Conservation (phyloP, 1,139 yeast species). For the Candida albicans region DNA sequence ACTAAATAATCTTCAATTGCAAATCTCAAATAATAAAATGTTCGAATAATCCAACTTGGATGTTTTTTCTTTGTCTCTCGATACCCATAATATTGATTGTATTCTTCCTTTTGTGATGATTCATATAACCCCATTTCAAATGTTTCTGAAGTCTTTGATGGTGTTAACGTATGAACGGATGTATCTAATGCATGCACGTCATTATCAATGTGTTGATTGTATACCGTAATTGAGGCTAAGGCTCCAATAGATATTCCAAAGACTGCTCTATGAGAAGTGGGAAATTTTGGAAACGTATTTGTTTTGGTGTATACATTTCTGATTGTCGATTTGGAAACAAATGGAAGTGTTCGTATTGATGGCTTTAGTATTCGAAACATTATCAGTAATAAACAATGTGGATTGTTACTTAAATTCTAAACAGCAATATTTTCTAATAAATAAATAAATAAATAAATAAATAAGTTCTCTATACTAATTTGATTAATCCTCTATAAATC, state of each 20-base stretch:
- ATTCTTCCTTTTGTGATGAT: conserved; percentile 59
- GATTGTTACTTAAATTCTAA: background rate
- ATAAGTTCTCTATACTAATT: no score
- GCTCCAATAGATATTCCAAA: conserved; percentile 10
- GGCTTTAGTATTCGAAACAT: conserved; percentile 1
- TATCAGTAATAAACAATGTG: background rate
- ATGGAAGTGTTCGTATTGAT: conserved; percentile 1
- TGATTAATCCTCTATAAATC: no score
- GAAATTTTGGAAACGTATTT: background rate
- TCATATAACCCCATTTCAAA: conserved; percentile 65
- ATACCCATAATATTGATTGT: conserved; percentile 25
- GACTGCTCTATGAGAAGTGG: background rate
- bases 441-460: background rate
- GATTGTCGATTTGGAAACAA: background rate
- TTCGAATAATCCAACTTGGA: conserved; percentile 26
- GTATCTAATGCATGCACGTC: conserved; percentile 38
- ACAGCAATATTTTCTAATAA: background rate
- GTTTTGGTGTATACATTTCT: conserved; percentile 1
- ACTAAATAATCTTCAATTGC: conserved; percentile 50
- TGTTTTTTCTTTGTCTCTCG: conserved; percentile 25
- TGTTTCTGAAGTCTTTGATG: conserved; percentile 56
- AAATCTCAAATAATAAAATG: conserved; percentile 39
- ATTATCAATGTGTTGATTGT: conserved; percentile 20
- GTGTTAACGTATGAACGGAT: conserved; percentile 37
- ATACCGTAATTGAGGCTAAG: conserved; percentile 2